Percentiles rank a stretch among this genome's conserved stretches.
Conservation (phyloP, 768 basidiomycete species). For the Serendipita vermifera region DNA sequence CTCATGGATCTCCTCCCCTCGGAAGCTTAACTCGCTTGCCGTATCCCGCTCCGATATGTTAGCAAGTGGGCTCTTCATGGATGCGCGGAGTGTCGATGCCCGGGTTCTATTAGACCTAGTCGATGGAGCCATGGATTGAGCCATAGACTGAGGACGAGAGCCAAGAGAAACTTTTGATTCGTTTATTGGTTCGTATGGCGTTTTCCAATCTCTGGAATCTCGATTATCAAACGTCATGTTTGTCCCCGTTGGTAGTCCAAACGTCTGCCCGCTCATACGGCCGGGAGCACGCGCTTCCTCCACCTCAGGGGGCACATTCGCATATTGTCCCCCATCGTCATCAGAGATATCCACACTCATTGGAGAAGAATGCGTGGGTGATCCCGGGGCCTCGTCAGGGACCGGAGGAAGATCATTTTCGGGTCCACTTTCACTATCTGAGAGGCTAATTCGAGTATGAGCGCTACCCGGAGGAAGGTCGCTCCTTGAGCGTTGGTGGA, state of each 20-base stretch:
- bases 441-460: background rate
- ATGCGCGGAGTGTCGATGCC: background rate
- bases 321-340: conserved; percentile 1
- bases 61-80: background rate
- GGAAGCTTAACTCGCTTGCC: conserved; percentile 7
- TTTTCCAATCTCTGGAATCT: background rate
- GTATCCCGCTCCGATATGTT: conserved; percentile 3
- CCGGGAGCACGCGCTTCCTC: background rate
- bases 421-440: background rate
- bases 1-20: background rate
- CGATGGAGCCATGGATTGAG: background rate
- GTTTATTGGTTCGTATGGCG: background rate
- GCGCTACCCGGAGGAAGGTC: background rate
- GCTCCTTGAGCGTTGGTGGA: background rate
- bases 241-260: conserved; percentile 2
- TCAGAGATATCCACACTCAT: conserved; percentile 6
- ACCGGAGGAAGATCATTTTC: background rate
- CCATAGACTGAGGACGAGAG: background rate
- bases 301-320: background rate
- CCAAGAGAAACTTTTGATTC: background rate
- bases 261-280: background rate
- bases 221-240: background rate
- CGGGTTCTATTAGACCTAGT: background rate
- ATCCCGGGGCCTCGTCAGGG: background rate
- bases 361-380: background rate